Base-by-base conservation (phyloP, 495 filamentous ascomycete species). In the Penicillium longicatenatum region DNA sequence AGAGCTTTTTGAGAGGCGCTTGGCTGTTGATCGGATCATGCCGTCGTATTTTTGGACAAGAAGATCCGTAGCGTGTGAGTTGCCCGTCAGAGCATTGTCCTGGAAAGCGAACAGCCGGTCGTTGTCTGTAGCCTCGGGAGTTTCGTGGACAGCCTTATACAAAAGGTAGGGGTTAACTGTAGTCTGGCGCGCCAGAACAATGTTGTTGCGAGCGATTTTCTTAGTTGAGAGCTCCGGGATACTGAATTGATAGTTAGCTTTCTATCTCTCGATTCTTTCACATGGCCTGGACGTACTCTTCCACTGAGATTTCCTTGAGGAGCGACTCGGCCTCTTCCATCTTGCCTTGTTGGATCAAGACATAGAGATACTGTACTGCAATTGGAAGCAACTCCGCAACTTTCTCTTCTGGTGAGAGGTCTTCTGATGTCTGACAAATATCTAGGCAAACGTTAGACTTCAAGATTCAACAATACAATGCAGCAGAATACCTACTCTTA, bases 71-170 rank as follows among this genome's bases (percentile, higher is more conserved):
- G 86, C 78, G 55, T 90, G 84, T 44, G 78, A 74, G 71, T 98
- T 93, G 48, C 85, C 84, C 11, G 75, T 69, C 35, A 96, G 65
- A n/a, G 84, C 69, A 42, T 82, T 82, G 31, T 82, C 69, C 67
- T 98, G 94, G 67, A 86, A 91, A 12, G 82, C 76, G 70, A 98
- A 98, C 3, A 90, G 82, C 31, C 82, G 81, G 63, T 93, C 90
- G 35, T 82, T 87, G 12, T 84, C 80, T 14, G 79, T 79, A 8
- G 86, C 68, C 29, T 78, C 74, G 3, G 84, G 82, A 14, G 81
- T 75, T 2, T 79, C 78, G 52, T 89, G 77, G 50, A 89, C 79
- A 14, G 87, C 61, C 24, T 91, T 84, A 64, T 93, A 88, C 12
- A 87, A 79, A 41, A 90, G 70, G 71, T 85, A 97, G 7, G 93